These are phyloP conservation scores for Podospora australis DNA, from an alignment of 495 filamentous ascomycete species.

Conservation along the genomic window DNA sequence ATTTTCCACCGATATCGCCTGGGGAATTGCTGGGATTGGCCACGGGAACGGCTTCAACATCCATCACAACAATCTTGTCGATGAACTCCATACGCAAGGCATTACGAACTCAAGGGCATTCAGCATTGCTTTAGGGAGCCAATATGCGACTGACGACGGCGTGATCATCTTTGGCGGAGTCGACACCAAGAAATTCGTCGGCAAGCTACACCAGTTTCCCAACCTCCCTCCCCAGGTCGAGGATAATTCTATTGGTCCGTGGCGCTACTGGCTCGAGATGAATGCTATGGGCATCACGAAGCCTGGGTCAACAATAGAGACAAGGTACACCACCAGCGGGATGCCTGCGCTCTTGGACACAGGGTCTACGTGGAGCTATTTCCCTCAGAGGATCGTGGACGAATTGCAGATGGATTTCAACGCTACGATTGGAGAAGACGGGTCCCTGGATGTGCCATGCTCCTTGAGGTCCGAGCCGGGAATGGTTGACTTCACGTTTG, in stretches of 20 bases:
- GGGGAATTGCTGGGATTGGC: slow-evolving; percentile 33
- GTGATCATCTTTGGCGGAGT: slow-evolving; percentile 84
- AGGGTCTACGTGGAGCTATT: slow-evolving; percentile 72
- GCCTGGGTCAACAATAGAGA: slow-evolving; percentile 36
- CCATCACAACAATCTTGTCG: slow-evolving; percentile 33
- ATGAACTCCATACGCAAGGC: slow-evolving; percentile 30
- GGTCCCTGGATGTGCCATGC: slow-evolving; percentile 60
- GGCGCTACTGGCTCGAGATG: slow-evolving; percentile 49
- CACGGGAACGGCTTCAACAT: slow-evolving; percentile 28
- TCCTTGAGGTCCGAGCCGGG: slow-evolving; percentile 48
- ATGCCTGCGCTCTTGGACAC: slow-evolving; percentile 73
- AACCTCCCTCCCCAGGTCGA: slow-evolving; percentile 41
- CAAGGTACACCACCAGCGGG: slow-evolving; percentile 39
- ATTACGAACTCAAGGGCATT: slow-evolving; percentile 35
- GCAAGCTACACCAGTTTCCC: slow-evolving; percentile 60
- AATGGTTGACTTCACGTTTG: slow-evolving; percentile 64
- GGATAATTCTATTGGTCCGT: slow-evolving; percentile 14
- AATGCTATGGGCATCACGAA: slow-evolving; percentile 47
- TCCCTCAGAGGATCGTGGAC: slow-evolving; percentile 58
- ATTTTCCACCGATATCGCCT: slow-evolving; percentile 28
- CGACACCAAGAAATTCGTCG: slow-evolving; percentile 73
- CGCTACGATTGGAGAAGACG: slow-evolving; percentile 37
- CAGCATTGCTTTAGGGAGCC: slow-evolving; percentile 35
- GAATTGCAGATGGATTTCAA: slow-evolving; percentile 57
- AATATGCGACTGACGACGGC: slow-evolving; percentile 40